Evolutionary conservation across 139 green algal species (phyloP).

Genomic region (Marvania coccoides): DNA sequence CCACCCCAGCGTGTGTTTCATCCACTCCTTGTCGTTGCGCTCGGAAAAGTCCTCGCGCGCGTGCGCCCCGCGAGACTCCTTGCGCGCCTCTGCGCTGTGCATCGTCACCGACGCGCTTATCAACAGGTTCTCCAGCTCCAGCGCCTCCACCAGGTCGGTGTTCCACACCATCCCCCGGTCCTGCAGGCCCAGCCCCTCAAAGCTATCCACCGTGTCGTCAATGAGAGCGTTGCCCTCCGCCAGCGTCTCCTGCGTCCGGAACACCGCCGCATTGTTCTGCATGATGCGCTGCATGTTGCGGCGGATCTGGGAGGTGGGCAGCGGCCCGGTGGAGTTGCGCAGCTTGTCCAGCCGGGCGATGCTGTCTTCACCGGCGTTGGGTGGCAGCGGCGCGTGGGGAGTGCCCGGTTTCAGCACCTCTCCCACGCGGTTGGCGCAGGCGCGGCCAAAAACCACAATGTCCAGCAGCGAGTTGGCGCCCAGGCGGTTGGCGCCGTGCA

Average conservation of each 20-base stretch:
- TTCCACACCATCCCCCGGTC: slow-evolving; percentile 83
- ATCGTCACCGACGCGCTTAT: slow-evolving; percentile 83
- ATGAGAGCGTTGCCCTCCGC: slow-evolving; percentile 78
- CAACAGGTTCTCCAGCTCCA: slow-evolving; percentile 99
- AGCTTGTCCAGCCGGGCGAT: slow-evolving; percentile 84
- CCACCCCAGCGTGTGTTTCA: slow-evolving; percentile 96
- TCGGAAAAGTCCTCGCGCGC: slow-evolving; percentile 92
- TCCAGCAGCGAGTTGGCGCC: slow-evolving; percentile 97
- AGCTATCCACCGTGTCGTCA: slow-evolving; percentile 72
- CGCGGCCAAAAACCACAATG: slow-evolving; percentile 98
- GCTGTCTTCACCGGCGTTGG: slow-evolving; percentile 57
- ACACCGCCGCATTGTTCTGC: slow-evolving; percentile 95
- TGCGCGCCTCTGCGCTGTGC: slow-evolving; percentile 65
- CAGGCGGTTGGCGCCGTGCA: slow-evolving; percentile 98
- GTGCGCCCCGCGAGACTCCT: slow-evolving; percentile 91
- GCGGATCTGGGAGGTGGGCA: slow-evolving; percentile 69
- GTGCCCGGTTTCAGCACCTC: slow-evolving; percentile 78
- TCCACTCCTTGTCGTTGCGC: slow-evolving; percentile 89
- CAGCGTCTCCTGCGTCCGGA: slow-evolving; percentile 85
- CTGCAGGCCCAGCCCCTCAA: slow-evolving; percentile 32
- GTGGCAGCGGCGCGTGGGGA: slow-evolving; percentile 65
- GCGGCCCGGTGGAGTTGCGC: slow-evolving; percentile 69
- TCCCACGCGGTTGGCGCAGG: slow-evolving; percentile 71
- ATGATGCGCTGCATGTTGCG: slow-evolving; percentile 82
- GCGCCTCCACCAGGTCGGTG: slow-evolving; percentile 90